Evolutionary conservation across 352 stramenopile species (phyloP), one percentile per base, ranked within the genome.

Genomic region (Pilasporangium apinafurcum): DNA sequence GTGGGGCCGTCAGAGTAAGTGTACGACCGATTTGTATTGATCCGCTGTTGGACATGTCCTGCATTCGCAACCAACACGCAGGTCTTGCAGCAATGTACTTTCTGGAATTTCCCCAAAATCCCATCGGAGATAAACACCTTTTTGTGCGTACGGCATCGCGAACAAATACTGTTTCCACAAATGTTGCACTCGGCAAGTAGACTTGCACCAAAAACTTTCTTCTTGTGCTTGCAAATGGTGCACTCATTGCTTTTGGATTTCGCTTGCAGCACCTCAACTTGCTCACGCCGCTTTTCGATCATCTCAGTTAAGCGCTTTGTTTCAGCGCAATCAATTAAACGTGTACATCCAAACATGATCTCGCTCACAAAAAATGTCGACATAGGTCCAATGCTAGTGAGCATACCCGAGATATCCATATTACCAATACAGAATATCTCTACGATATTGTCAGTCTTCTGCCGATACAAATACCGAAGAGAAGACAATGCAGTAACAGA

Each of bases 391-490:
- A 76, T 43, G n/a, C n/a, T n/a, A n/a, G n/a, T n/a, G 8, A 83
- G 67, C 8, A 50, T 59, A 13, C 69, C 68, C 5, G 62, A 48
- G 21, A 80, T 66, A 31, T 72, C 57, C 30, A 81, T 59, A 27
- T 74, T 69, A 17, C 65, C 73, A n/a, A 75, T 54, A 65, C 77
- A 75, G 45, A 83, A 86, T 7, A 86, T 64, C 17, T 86, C 68
- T 6, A 86, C 53, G 16, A 59, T 42, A 20, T 56, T 63, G 8
- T 65, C 63, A 37, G 40, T 64, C 48, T 67, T 77, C 53, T 86
- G 73, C 2, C 69, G 62, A 46, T 82, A 68, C 22, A 86, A 55
- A 37, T 82, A 80, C 16, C 60, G 59, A 20, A 79, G 61, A 16
- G 65, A 80, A 39, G 79, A 62, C 4, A 67, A 27, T 14, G 68